phyloP scores from a whole-genome alignment of 352 stramenopile genomes.

The Phytophthora sojae region DNA sequence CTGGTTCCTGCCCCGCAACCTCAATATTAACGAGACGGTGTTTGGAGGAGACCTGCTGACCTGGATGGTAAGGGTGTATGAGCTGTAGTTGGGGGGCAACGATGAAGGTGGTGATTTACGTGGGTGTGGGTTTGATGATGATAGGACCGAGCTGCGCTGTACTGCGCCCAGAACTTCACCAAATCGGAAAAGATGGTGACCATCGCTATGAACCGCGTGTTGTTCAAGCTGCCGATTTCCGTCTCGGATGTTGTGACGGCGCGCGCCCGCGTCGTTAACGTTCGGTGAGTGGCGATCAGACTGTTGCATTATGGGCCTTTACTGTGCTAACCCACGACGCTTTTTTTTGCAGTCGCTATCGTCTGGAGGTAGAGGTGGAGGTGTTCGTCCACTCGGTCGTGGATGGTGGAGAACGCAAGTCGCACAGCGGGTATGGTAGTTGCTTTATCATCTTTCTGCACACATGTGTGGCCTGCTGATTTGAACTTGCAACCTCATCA shows the following conservation, averaged over 20 bases:
- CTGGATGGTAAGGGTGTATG: conserved; percentile 57
- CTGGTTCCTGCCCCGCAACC: conserved; percentile 71
- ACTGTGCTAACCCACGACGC: background rate
- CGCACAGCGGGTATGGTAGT: conserved; percentile 56
- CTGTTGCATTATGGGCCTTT: background rate
- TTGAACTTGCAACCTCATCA: conserved; percentile 11
- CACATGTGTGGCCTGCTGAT: background rate
- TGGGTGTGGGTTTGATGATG: conserved; percentile 1
- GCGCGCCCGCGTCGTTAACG: conserved; percentile 66
- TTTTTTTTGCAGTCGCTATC: conserved; percentile 44
- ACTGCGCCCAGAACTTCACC: conserved; percentile 76
- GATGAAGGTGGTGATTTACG: conserved; percentile 3
- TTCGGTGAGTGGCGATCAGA: conserved; percentile 48
- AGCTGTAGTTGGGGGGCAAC: background rate
- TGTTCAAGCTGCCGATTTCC: conserved; percentile 75
- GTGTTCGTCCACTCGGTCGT: conserved; percentile 58
- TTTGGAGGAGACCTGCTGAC: conserved; percentile 72
- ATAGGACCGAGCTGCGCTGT: conserved; percentile 68
- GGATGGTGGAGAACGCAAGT: conserved; percentile 46
- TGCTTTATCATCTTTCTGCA: background rate
- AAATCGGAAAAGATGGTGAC: conserved; percentile 83
- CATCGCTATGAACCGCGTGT: conserved; percentile 77
- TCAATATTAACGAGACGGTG: conserved; percentile 78
- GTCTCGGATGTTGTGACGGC: conserved; percentile 66
- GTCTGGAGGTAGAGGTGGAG: conserved; percentile 72